phyloP scores from a whole-genome alignment of 2,329 filamentous ascomycete genomes.

The Fusarium globosum region DNA sequence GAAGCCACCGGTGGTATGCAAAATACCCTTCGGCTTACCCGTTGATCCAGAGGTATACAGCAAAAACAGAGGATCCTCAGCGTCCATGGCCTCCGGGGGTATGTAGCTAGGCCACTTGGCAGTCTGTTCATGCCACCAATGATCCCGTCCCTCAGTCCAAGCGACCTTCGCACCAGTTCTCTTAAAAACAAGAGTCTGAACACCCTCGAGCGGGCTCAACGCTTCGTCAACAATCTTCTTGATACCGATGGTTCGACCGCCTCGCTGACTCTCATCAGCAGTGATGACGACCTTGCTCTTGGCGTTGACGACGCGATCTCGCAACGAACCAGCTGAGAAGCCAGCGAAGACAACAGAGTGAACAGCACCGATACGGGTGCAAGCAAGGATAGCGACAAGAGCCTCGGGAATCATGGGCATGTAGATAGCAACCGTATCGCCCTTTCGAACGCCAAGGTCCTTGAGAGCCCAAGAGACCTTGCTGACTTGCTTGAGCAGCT shows the following conservation, averaged over 20 bases:
- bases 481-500: constrained; percentile 89
- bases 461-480: constrained; percentile 84
- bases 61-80: constrained; percentile 92
- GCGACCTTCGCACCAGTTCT: constrained; percentile 88
- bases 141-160: constrained; percentile 84
- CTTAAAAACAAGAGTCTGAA: constrained; percentile 88
- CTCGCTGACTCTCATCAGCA: constrained; percentile 91
- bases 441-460: constrained; percentile 92
- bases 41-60: constrained; percentile 96
- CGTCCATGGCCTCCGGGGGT: constrained; percentile 83
- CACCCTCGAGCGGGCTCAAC: constrained; percentile 80
- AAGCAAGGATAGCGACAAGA: constrained; percentile 80
- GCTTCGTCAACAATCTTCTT: constrained; percentile 98
- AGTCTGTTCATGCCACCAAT: constrained; percentile 96
- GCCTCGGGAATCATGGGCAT: constrained; percentile 97
- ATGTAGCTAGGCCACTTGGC: constrained; percentile 93
- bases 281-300: constrained; percentile 91
- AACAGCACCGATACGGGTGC: constrained; percentile 86
- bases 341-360: constrained; percentile 97
- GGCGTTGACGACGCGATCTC: constrained; percentile 89
- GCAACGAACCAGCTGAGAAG: constrained; percentile 91
- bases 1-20: constrained; percentile 94
- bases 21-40: constrained; percentile 94
- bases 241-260: constrained; percentile 90
- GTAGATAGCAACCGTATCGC: constrained; percentile 94